Evolutionary conservation across 2,329 filamentous ascomycete genomes (phyloP), one percentile per base, ranked within the genome.

Genomic region (Fusarium irregulare): DNA sequence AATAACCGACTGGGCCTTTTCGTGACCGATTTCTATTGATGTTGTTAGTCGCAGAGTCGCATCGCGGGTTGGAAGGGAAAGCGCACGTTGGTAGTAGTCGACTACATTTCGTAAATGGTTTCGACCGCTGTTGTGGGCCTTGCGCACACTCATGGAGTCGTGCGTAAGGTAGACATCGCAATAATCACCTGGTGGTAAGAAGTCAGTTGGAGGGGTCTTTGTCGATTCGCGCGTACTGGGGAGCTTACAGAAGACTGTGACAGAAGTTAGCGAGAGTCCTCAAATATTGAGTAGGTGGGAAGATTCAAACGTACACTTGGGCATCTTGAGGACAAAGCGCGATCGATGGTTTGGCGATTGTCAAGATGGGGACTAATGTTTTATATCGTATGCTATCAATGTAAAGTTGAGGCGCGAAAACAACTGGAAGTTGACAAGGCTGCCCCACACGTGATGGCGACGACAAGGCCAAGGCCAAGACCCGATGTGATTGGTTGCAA

Each of bases 111-210:
- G 93, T 69, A 99, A 84, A 79, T 99, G 96, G 84, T 99, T 99
- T 76, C 95, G 90, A 68, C 96, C 96, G 79, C 90, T 92, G 86
- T 99, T 99, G 83, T 99, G 96, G 51, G 96, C 96, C 85, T 98
- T 98, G 76, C 96, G 94, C 83, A 99, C 96, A 83, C 94, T 97
- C 95, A 98, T 98, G 47, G 94, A 97, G 87, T 99, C 96, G 88
- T 99, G 96, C 74, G 96, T 99, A 76, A 99, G 92, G 88, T 99
- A 99, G 82, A 99, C 96, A 92, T 99, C 96, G 88, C 96, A 99
- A 83, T 99, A 99, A 82, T 99, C 96, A 87, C 94, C 82, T 83
- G 42, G 55, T 20, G 25, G 23, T 82, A 86, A 55, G 42, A 61
- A 68, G 66, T 76, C 55, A 77, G 73, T 64, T 28, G 32, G 70